Evolutionary conservation across 352 stramenopile species (phyloP).

Genomic region (Thraustochytrium sp.): DNA sequence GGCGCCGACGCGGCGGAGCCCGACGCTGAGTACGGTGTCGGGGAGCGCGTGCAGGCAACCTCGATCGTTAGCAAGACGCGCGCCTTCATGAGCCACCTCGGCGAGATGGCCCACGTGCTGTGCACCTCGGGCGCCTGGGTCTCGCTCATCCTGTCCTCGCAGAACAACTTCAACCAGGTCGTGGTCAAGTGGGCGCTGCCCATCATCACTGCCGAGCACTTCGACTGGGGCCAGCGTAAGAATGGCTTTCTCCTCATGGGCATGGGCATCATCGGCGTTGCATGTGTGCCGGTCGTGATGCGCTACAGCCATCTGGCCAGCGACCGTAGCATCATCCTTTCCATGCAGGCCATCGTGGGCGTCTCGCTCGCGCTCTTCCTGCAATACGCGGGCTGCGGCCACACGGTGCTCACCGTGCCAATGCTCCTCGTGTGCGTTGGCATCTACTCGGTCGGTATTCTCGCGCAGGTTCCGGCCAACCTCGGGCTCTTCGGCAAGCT

Average conservation of each 20-base stretch:
- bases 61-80: neutral
- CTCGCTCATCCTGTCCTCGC: neutral
- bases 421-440: neutral
- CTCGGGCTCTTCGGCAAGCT: constrained; percentile 12
- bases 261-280: neutral
- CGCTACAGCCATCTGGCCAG: neutral
- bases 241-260: constrained; percentile 2
- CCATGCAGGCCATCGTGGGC: neutral
- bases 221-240: neutral
- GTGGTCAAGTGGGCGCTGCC: neutral
- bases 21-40: neutral
- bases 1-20: neutral
- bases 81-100: neutral
- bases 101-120: neutral
- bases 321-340: neutral
- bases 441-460: neutral
- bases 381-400: neutral
- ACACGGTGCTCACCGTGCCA: neutral
- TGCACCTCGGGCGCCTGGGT: neutral
- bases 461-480: neutral
- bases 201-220: neutral
- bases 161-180: constrained; percentile 8
- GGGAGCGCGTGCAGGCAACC: too few species aligned
- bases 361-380: neutral
- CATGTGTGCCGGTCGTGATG: neutral